A percentile compares a stretch with the other conserved stretches of the same genome.
phyloP scores from a whole-genome alignment of 1,284 basidiomycete species.

The Malassezia psittaci region DNA sequence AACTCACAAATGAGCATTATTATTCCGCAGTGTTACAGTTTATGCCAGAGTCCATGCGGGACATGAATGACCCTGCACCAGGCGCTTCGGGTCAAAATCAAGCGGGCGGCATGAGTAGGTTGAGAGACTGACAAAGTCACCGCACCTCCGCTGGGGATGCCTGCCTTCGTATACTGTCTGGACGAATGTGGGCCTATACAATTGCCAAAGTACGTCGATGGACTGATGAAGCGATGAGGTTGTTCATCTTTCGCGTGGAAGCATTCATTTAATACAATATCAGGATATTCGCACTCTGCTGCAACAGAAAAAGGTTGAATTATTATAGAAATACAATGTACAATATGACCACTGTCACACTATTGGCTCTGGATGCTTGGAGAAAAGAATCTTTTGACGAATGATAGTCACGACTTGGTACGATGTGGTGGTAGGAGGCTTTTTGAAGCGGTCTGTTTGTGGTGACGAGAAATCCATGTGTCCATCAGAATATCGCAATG shows the following conservation, averaged over 20 bases:
- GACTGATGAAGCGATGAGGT: constrained; percentile 21
- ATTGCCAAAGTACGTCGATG: constrained; percentile 26
- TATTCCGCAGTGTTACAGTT: constrained; percentile 24
- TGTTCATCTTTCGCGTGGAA: constrained; percentile 23
- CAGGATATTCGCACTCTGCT: constrained; percentile 29
- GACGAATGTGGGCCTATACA: constrained; percentile 31
- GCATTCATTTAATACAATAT: constrained; percentile 39
- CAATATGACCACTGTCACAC: constrained; percentile 17
- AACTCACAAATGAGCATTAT: constrained; percentile 26
- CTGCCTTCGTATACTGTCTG: constrained; percentile 39
- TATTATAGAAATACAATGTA: constrained; percentile 21
- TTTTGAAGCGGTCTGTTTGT: not conserved
- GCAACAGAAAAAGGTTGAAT: constrained; percentile 24
- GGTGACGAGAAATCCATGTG: constrained; percentile 16
- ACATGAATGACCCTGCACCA: constrained; percentile 18
- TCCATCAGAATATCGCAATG: constrained; percentile 14
- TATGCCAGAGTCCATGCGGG: constrained; percentile 30
- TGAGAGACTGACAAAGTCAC: constrained; percentile 17
- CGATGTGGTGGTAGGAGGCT: constrained; percentile 2
- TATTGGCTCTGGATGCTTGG: constrained; percentile 37
- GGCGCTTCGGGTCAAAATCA: not conserved
- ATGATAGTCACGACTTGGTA: constrained; percentile 38
- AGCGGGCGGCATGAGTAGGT: constrained; percentile 32
- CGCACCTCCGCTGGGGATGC: constrained; percentile 30
- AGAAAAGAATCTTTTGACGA: constrained; percentile 39